These are phyloP conservation scores for Apiospora kogelbergensis DNA, from an alignment of 2,329 filamentous ascomycete genomes.

Conservation along the genomic window DNA sequence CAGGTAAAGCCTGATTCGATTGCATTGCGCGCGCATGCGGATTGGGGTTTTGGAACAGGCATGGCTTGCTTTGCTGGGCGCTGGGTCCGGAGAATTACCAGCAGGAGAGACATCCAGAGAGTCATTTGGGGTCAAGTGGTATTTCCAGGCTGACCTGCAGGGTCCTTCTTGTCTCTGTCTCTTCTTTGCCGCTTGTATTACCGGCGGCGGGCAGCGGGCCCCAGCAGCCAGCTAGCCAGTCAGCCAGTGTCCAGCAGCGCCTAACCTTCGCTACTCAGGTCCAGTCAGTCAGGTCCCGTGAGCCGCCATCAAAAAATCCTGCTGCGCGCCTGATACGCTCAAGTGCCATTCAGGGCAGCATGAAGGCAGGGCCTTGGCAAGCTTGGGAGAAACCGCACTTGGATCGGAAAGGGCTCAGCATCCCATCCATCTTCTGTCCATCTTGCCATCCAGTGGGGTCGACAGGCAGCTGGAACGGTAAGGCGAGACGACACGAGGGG, in stretches of 20 bases:
- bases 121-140: conserved; percentile 7
- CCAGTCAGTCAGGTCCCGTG: neutral
- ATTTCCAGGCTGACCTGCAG: neutral
- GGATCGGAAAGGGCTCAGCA: neutral
- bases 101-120: neutral
- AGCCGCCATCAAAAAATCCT: neutral
- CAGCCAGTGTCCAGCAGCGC: neutral
- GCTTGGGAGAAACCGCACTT: neutral
- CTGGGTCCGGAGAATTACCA: neutral
- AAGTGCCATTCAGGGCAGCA: neutral
- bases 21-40: conserved; percentile 1
- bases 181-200: neutral
- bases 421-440: neutral
- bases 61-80: neutral
- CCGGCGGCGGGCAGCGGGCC: neutral
- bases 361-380: neutral
- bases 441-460: neutral
- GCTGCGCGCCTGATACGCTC: neutral
- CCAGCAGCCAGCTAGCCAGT: neutral
- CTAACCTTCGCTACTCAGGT: neutral
- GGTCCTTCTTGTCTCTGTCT: neutral
- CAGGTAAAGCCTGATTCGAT: neutral
- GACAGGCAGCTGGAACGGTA: conserved; percentile 1
- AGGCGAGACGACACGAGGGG: neutral
- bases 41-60: neutral